Base-by-base conservation (phyloP, 164 flowering plant genomes). In the Cinnamomum micranthum region DNA sequence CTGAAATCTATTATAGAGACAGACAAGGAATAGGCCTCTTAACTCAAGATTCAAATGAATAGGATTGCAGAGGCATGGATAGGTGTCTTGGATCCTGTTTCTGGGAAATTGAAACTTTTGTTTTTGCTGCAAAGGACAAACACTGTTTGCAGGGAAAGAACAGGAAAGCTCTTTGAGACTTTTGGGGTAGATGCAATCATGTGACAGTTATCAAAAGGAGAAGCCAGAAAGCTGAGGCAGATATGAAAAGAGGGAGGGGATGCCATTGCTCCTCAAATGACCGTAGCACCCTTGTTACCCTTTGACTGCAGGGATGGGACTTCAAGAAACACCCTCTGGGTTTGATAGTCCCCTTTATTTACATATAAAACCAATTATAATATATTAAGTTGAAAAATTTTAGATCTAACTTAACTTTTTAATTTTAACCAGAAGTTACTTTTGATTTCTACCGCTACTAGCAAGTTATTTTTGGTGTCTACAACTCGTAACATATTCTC, bases 171-270 rank as follows among this genome's bases (percentile, higher is more conserved):
- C 55, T 62, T 23, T 22, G 10, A 12, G 69, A 24, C 25, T 51
- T 24, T 14, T 72, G 20, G 69, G 33, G 60, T 67, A 64, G 75
- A 64, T 47, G 69, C 69, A 73, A 50, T 73, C 75, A 73, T 73
- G 75, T 73, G 69, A 67, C 75, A 47, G 75, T 73, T 73, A 73
- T 65, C 58, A 50, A 73, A 47, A 73, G 58, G 22, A 23, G 15
- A 9, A 5, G 69, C 60, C 60, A 55, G n/a, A 72, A 72, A 23
- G 74, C 28, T 60, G 74, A 35, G 68, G 74, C 67, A 27, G 33
- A 60, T n/a, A 27, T 41, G n/a, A 35, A 50, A 65, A 73, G 75
- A 23, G 50, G 23, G 25, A 25, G 75, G 9, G 59, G 58, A 17
- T 31, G 31, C n/a, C 70, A 28, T 5, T 31, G 2, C 27, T 19